phyloP scores from a whole-genome alignment of 148 eudicot species.

The Pharnaceum exiguum region DNA sequence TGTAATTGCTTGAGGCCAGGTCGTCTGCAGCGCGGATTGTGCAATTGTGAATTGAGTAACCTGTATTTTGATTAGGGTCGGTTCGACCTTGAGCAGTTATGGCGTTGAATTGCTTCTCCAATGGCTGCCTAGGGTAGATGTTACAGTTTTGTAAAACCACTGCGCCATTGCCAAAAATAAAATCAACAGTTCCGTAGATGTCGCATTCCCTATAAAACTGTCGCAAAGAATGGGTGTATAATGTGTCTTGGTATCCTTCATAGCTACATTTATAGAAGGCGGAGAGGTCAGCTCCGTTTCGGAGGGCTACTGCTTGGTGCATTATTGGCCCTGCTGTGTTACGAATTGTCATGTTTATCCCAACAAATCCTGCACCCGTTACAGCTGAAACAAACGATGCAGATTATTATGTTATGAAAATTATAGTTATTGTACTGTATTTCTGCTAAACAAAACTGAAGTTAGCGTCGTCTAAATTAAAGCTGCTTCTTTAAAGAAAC shows the following conservation, averaged over 20 bases:
- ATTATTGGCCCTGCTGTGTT: constrained; percentile 67
- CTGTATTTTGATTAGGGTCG: constrained; percentile 64
- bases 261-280: constrained; percentile 81
- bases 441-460: too few species aligned
- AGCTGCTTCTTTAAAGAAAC: too few species aligned
- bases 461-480: too few species aligned
- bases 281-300: constrained; percentile 77
- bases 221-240: constrained; percentile 80
- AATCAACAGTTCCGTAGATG: constrained; percentile 82
- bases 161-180: constrained; percentile 89
- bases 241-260: constrained; percentile 92
- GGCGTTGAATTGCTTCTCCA: constrained; percentile 66
- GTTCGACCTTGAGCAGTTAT: constrained; percentile 88
- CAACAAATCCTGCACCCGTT: constrained; percentile 81
- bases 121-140: constrained; percentile 52
- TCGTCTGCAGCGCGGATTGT: constrained; percentile 55
- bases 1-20: too few species aligned
- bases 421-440: too few species aligned
- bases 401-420: neutral
- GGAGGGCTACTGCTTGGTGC: constrained; percentile 80
- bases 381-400: constrained; percentile 42
- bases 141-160: constrained; percentile 72
- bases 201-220: constrained; percentile 86
- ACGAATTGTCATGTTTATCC: constrained; percentile 71
- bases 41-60: constrained; percentile 69